phyloP scores from a whole-genome alignment of 2,329 filamentous ascomycete species.

The Trichophyton verrucosum region DNA sequence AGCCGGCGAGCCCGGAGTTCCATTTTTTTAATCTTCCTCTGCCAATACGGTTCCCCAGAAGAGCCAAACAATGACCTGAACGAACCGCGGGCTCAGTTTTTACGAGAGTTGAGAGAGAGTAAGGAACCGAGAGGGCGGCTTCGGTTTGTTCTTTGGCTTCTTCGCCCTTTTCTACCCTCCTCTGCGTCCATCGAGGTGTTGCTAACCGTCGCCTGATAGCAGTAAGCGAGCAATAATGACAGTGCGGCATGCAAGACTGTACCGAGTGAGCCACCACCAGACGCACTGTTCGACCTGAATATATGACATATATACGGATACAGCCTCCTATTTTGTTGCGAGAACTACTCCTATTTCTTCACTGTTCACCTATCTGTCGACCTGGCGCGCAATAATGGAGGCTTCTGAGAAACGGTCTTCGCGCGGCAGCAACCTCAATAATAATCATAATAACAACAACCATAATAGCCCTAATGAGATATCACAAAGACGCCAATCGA shows the following conservation, averaged over 20 bases:
- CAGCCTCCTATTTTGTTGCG: background rate
- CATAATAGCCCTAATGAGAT: background rate
- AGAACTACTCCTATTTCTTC: no score
- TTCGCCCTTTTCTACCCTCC: background rate
- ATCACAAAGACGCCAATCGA: constrained; percentile 32
- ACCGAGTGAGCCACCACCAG: background rate
- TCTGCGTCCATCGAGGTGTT: background rate
- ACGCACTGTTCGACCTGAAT: background rate
- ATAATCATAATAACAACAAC: background rate
- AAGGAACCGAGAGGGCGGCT: no score
- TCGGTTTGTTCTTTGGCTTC: background rate
- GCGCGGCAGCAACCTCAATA: no score
- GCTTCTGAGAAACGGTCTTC: no score
- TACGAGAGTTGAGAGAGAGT: no score
- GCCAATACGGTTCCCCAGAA: background rate
- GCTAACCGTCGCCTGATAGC: background rate
- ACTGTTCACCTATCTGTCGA: background rate
- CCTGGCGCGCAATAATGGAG: no score
- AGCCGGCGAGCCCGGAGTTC: background rate
- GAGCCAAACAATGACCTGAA: background rate
- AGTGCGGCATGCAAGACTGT: background rate
- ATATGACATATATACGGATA: background rate
- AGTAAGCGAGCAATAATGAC: constrained; percentile 1
- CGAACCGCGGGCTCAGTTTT: background rate
- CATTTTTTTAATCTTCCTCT: background rate